A percentile compares a stretch with the other conserved stretches of the same genome.
Conservation (phyloP, 192 early-diverging fungal genomes). For the Entomortierella beljakovae region DNA sequence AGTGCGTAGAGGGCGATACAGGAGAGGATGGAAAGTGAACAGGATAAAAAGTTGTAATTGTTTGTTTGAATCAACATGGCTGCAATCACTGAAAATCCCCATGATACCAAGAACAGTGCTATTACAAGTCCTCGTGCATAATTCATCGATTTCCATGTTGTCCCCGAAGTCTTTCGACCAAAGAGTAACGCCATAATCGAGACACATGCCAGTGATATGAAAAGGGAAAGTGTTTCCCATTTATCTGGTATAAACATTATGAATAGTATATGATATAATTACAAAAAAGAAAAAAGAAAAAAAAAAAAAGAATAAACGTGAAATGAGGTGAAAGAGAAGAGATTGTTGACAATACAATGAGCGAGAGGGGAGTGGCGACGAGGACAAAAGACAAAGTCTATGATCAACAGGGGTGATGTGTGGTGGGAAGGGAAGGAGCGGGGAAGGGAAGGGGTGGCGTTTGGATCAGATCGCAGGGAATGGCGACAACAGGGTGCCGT, state of each 20-base stretch:
- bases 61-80: slow-evolving; percentile 58
- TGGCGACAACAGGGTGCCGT: background rate
- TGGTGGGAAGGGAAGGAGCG: background rate
- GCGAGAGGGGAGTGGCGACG: background rate
- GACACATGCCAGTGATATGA: slow-evolving; percentile 56
- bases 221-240: slow-evolving; percentile 27
- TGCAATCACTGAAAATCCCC: slow-evolving; percentile 55
- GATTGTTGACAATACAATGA: background rate
- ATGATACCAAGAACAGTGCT: slow-evolving; percentile 39
- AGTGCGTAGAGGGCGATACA: slow-evolving; percentile 52
- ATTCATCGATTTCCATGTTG: slow-evolving; percentile 44
- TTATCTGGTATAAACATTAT: slow-evolving; percentile 18
- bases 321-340: background rate
- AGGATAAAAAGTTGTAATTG: slow-evolving; percentile 55
- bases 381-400: too few relatives aligned
- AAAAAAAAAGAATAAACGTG: background rate
- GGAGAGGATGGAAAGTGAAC: slow-evolving; percentile 45
- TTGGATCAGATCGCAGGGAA: background rate
- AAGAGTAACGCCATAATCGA: slow-evolving; percentile 53
- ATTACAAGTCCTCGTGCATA: slow-evolving; percentile 57
- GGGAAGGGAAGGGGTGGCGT: too few relatives aligned
- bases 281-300: background rate
- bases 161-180: slow-evolving; percentile 57
- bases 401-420: background rate
- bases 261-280: background rate